A percentile compares a stretch with the other conserved stretches of the same genome.
These are phyloP conservation scores for Smittium mucronatum DNA, from an alignment of 371 early-diverging fungal genomes.

Conservation along the genomic window DNA sequence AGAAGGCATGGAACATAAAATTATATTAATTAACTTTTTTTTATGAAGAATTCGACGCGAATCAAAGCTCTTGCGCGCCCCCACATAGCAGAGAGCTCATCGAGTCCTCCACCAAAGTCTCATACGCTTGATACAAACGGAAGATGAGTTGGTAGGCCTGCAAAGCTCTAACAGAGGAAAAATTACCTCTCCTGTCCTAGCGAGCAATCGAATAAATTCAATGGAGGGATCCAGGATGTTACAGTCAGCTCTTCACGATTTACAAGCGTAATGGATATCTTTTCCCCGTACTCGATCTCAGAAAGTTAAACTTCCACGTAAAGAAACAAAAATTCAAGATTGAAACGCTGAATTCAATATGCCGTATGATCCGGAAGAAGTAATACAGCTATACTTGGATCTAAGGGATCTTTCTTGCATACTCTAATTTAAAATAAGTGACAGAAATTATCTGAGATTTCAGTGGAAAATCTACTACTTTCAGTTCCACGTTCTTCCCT, in stretches of 20 bases:
- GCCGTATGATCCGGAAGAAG: constrained; percentile 16
- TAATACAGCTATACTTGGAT: constrained; percentile 28
- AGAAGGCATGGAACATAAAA: no score
- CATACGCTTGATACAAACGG: no score
- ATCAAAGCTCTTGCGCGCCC: no score
- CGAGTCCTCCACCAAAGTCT: no score
- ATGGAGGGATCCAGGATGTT: background rate
- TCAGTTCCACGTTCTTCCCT: constrained; percentile 32
- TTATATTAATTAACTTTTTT: no score
- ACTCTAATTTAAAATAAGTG: constrained; percentile 25
- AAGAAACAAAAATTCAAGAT: constrained; percentile 19
- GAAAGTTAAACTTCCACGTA: constrained; percentile 25
- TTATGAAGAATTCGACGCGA: no score
- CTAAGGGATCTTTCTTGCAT: constrained; percentile 31
- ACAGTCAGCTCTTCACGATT: background rate
- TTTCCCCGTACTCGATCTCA: constrained; percentile 25
- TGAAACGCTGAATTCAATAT: constrained; percentile 25
- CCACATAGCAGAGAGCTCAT: no score
- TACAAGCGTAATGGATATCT: background rate
- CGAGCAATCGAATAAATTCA: background rate
- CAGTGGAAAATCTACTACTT: constrained; percentile 33
- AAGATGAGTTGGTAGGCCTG: no score
- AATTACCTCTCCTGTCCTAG: background rate
- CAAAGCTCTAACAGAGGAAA: no score
- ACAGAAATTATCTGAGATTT: constrained; percentile 34